Percentiles rank a stretch among this genome's conserved stretches.
phyloP scores from a whole-genome alignment of 2,329 filamentous ascomycete species.

The Penicillium janthinellum region DNA sequence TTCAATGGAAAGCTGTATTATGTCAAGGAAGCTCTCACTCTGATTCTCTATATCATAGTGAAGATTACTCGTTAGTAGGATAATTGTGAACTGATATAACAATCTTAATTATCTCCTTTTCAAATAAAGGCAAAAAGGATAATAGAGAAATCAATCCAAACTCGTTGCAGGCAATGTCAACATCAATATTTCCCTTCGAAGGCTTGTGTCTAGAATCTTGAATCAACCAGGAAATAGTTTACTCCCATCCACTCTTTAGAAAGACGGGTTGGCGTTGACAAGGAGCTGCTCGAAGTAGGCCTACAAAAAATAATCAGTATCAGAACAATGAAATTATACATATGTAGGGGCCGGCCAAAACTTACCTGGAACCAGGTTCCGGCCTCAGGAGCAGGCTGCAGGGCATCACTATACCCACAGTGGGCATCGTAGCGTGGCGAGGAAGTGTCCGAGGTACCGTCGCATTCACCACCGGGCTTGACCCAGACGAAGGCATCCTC shows the following conservation, averaged over 20 bases:
- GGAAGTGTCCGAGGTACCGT: slow-evolving; percentile 53
- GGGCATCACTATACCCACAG: slow-evolving; percentile 57
- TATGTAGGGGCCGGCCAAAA: slow-evolving; percentile 28
- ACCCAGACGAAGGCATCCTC: slow-evolving; percentile 71
- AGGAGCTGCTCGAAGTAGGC: slow-evolving; percentile 7
- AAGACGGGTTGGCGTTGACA: slow-evolving; percentile 1
- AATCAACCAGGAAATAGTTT: background rate
- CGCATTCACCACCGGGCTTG: slow-evolving; percentile 64
- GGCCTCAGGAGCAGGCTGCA: slow-evolving; percentile 69
- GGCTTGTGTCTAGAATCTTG: background rate
- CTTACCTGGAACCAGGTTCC: slow-evolving; percentile 65
- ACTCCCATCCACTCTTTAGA: background rate
- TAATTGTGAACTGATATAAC: background rate
- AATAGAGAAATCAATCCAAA: background rate
- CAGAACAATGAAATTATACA: background rate
- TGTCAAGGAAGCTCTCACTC: background rate
- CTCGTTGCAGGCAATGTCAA: background rate
- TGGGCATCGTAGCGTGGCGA: slow-evolving; percentile 57
- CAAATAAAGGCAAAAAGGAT: background rate
- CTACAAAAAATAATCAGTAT: background rate
- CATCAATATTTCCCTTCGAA: background rate
- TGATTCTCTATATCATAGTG: background rate
- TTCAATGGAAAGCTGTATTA: no score
- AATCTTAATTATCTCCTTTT: background rate
- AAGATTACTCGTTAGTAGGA: background rate